Percentiles rank a stretch among this genome's conserved stretches.
Conservation (phyloP, 805 yeast genomes). For the Metahyphopichia silvanorum region DNA sequence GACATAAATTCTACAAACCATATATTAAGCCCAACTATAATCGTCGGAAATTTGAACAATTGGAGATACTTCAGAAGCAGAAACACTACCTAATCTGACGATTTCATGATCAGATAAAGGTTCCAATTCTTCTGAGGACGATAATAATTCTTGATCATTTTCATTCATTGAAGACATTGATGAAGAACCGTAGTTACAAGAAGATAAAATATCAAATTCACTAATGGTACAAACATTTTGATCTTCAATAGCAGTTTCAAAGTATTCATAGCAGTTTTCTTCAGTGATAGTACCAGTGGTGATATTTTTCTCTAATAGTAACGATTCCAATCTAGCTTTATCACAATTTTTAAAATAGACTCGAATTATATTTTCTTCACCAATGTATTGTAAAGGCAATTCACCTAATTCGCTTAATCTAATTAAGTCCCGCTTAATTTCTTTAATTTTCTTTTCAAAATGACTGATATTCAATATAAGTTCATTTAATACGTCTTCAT, state of each 20-base stretch:
- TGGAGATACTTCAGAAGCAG: no score
- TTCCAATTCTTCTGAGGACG: constrained; percentile 6
- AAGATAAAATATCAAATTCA: constrained; percentile 1
- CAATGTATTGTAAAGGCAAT: constrained; percentile 53
- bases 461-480: constrained; percentile 56
- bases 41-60: no score
- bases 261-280: constrained; percentile 3
- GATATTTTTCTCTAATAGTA: constrained; percentile 59
- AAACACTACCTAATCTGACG: constrained; percentile 9
- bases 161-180: constrained; percentile 1
- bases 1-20: no score
- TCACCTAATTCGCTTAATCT: constrained; percentile 59
- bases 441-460: constrained; percentile 40
- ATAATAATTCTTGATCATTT: background rate
- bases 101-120: constrained; percentile 20
- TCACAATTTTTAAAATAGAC: constrained; percentile 75
- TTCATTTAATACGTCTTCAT: constrained; percentile 38
- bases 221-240: constrained; percentile 1
- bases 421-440: constrained; percentile 41
- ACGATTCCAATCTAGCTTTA: constrained; percentile 48
- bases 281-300: constrained; percentile 52
- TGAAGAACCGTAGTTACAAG: background rate
- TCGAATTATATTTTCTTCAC: constrained; percentile 38
- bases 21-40: no score
- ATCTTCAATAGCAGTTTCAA: background rate